phyloP scores from a whole-genome alignment of 2,329 filamentous ascomycete species.

The Colletotrichum orchidophilum region DNA sequence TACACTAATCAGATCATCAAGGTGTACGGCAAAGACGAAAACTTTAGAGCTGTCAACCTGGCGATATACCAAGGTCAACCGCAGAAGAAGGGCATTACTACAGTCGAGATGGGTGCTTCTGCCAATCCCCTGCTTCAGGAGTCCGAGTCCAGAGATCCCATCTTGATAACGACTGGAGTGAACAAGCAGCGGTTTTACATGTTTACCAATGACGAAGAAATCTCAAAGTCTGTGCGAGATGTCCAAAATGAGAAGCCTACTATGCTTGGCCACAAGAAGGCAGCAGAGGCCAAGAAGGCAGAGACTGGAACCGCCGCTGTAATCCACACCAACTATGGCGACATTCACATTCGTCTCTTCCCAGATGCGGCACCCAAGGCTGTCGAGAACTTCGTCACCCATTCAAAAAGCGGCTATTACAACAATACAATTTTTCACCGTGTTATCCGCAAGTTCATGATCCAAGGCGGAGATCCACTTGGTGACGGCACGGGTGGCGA shows the following conservation, averaged over 20 bases:
- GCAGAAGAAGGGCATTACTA: slow-evolving; percentile 91
- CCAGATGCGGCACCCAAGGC: slow-evolving; percentile 92
- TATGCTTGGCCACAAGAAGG: slow-evolving; percentile 67
- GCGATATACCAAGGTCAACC: slow-evolving; percentile 94
- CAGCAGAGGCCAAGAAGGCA: slow-evolving; percentile 66
- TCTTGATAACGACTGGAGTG: slow-evolving; percentile 84
- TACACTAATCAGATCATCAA: slow-evolving; percentile 93
- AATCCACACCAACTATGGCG: slow-evolving; percentile 91
- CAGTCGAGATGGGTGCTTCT: slow-evolving; percentile 96
- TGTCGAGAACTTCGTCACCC: slow-evolving; percentile 97
- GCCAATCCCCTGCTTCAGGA: slow-evolving; percentile 93
- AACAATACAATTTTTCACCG: slow-evolving; percentile 98
- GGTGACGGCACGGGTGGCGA: slow-evolving; percentile 92
- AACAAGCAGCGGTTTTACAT: slow-evolving; percentile 96
- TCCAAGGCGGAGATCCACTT: slow-evolving; percentile 84
- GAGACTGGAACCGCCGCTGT: slow-evolving; percentile 83
- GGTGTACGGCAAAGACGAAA: slow-evolving; percentile 89
- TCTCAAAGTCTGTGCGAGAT: slow-evolving; percentile 86
- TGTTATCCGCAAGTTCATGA: slow-evolving; percentile 99
- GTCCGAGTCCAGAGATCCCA: slow-evolving; percentile 89
- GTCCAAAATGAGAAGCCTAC: slow-evolving; percentile 94
- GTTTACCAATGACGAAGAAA: slow-evolving; percentile 90
- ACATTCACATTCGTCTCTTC: slow-evolving; percentile 93
- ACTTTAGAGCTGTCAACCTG: slow-evolving; percentile 83
- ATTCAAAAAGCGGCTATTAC: slow-evolving; percentile 90